These are phyloP conservation scores for Fulvia fulva DNA, from an alignment of 2,329 filamentous ascomycete genomes.

Conservation along the genomic window DNA sequence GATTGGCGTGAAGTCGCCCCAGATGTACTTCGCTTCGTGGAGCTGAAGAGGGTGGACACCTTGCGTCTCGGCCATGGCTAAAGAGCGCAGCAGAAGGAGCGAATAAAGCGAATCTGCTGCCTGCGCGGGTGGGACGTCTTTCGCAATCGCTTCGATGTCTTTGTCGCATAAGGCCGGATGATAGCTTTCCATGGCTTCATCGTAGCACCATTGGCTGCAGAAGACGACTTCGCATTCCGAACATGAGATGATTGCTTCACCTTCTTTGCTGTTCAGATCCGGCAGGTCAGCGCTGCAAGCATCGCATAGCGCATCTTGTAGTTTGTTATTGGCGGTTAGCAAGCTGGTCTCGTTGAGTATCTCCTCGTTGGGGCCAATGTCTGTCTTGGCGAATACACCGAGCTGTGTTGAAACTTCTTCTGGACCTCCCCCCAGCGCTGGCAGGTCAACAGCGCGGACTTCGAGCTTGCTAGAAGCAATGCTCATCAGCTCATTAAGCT, in stretches of 20 bases:
- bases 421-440: conserved; percentile 52
- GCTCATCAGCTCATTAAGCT: conserved; percentile 67
- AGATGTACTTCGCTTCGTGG: conserved; percentile 60
- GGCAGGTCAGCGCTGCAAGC: conserved; percentile 76
- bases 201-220: conserved; percentile 55
- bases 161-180: conserved; percentile 57
- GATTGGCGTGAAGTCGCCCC: conserved; percentile 54
- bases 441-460: conserved; percentile 71
- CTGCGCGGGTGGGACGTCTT: conserved; percentile 54
- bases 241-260: conserved; percentile 41
- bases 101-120: conserved; percentile 59
- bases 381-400: conserved; percentile 81
- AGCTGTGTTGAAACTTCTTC: conserved; percentile 62
- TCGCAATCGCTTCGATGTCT: conserved; percentile 54
- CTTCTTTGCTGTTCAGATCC: conserved; percentile 24
- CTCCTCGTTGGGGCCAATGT: conserved; percentile 70
- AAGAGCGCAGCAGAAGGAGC: conserved; percentile 54
- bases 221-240: conserved; percentile 58
- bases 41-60: conserved; percentile 56
- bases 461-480: conserved; percentile 75
- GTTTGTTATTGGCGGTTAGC: conserved; percentile 81
- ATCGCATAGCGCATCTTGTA: conserved; percentile 84
- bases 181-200: conserved; percentile 53
- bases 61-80: conserved; percentile 60
- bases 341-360: conserved; percentile 81